Evolutionary conservation across 768 basidiomycete genomes (phyloP), one percentile per base, ranked within the genome.

Genomic region (Hebeloma cylindrosporum): DNA sequence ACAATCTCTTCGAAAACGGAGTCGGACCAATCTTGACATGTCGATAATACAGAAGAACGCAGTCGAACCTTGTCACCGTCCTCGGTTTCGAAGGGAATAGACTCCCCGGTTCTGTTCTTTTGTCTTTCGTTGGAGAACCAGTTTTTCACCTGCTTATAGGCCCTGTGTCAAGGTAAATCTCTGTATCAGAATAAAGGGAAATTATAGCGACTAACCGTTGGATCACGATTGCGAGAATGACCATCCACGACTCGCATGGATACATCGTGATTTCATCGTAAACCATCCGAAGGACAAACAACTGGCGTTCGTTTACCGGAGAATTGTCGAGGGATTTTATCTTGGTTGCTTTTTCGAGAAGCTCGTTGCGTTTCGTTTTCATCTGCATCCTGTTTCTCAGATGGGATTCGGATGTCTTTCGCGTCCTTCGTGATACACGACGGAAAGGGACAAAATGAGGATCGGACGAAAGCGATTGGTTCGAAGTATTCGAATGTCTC

Each of bases 91-190:
- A 58, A 60, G 50, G 59, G 64, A 23, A 71, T 62, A 43, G 70
- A 69, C 50, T 74, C 69, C 45, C 74, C 68, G 32, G 48, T 54
- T 45, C 63, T 66, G 35, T 67, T 65, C 48, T 73, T 72, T 54
- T 73, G 81, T 31, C 81, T 72, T 61, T 80, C 74, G 60, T 83
- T 83, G 4, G 79, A 79, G 48, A 83, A 83, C 80, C 81, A 83
- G 51, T 81, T 81, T 63, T 78, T 80, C 43, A 82, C 73, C 60
- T 81, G 80, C 54, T 74, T 75, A 55, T 77, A 78, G 36, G 79
- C 73, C 51, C 79, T 80, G 58, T 36, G 38, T 28, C 28, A 17
- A 30, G 21, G n/a, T n/a, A n/a, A n/a, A 39, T 26, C 37, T 48
- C 36, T 45, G 40, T 37, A 22, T 30, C 36, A 31, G 27, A 35